Evolutionary conservation across 139 green algal species (phyloP).

Genomic region (Chloropicon primus): DNA sequence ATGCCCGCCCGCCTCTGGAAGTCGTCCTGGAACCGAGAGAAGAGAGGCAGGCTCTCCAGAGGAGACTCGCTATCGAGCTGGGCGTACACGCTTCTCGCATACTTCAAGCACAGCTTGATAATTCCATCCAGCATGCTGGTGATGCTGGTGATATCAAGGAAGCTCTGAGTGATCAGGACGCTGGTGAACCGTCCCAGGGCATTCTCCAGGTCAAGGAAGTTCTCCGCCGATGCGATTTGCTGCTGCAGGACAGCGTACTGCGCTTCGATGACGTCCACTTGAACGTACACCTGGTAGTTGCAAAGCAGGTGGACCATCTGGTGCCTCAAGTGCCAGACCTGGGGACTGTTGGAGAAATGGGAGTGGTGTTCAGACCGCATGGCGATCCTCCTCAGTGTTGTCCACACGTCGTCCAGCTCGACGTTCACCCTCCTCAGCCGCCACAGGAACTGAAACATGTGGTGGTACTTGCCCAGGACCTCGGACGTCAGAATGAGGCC

Average conservation of each 20-base stretch:
- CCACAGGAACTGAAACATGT: conserved; percentile 67
- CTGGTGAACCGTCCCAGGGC: conserved; percentile 46
- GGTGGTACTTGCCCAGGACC: conserved; percentile 48
- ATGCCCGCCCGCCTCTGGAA: conserved; percentile 9
- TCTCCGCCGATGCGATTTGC: conserved; percentile 33
- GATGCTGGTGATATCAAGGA: conserved; percentile 39
- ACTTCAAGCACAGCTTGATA: conserved; percentile 35
- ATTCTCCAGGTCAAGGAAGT: conserved; percentile 50
- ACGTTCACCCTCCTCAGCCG: conserved; percentile 53
- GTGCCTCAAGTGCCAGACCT: conserved; percentile 51
- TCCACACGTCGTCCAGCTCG: conserved; percentile 57
- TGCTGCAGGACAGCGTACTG: conserved; percentile 33
- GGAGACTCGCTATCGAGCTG: background rate
- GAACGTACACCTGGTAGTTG: conserved; percentile 65
- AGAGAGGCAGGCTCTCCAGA: conserved; percentile 5
- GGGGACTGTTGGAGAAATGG: background rate
- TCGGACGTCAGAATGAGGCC: conserved; percentile 62
- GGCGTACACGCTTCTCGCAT: conserved; percentile 27
- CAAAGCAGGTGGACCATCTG: conserved; percentile 62
- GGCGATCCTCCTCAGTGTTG: conserved; percentile 12
- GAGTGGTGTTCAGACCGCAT: background rate
- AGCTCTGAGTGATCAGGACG: conserved; percentile 49
- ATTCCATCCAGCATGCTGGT: conserved; percentile 32
- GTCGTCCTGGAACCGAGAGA: background rate
- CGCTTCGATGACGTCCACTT: conserved; percentile 65